A percentile compares a stretch with the other conserved stretches of the same genome.
phyloP scores from a whole-genome alignment of 371 early-diverging fungal species.

The Massospora cicadina region DNA sequence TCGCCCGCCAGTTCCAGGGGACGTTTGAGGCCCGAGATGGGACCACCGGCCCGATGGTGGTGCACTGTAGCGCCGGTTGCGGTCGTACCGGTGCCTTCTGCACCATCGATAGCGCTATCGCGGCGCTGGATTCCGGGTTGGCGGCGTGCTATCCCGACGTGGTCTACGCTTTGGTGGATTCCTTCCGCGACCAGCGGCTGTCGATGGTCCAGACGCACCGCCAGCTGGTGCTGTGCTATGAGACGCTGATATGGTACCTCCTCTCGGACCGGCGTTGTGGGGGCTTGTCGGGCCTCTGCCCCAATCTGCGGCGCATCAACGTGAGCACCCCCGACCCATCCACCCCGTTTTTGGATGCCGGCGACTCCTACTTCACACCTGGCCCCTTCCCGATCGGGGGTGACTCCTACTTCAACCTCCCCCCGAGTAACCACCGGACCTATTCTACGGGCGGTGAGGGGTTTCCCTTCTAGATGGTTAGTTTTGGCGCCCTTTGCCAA shows the following conservation, averaged over 20 bases:
- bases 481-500: no score
- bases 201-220: constrained; percentile 69
- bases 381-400: not conserved
- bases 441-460: not conserved
- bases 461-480: constrained; percentile 5
- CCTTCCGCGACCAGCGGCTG: constrained; percentile 64
- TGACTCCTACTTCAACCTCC: not conserved
- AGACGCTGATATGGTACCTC: constrained; percentile 26
- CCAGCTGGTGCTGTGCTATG: constrained; percentile 77
- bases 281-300: constrained; percentile 8
- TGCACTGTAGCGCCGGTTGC: constrained; percentile 88
- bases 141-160: constrained; percentile 30
- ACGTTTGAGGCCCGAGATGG: constrained; percentile 15
- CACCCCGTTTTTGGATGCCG: not conserved
- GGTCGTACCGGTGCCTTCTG: constrained; percentile 96
- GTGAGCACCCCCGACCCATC: not conserved
- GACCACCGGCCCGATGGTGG: constrained; percentile 32
- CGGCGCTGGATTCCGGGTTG: constrained; percentile 15
- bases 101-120: constrained; percentile 33
- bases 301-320: constrained; percentile 2
- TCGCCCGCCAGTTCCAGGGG: constrained; percentile 18
- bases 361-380: not conserved
- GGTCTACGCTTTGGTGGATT: constrained; percentile 37
- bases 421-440: not conserved
- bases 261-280: constrained; percentile 11